A percentile compares a stretch with the other conserved stretches of the same genome.
Conservation (phyloP, 2,329 filamentous ascomycete genomes). For the Pseudocercospora ulei region DNA sequence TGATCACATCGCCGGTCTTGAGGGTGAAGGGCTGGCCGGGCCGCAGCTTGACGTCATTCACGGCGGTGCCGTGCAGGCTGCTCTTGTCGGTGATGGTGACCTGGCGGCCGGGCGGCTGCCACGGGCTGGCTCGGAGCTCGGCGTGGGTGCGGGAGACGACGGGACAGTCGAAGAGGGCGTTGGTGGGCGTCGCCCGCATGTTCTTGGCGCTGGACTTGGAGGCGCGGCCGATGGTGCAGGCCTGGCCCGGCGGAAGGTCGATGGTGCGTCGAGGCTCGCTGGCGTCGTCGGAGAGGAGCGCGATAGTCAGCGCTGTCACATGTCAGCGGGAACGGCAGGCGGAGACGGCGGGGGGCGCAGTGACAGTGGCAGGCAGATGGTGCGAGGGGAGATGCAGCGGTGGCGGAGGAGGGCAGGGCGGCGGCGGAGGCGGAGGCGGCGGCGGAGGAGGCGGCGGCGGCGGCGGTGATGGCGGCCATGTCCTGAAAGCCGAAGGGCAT, state of each 20-base stretch:
- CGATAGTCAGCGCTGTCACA: conserved; percentile 19
- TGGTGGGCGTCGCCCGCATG: conserved; percentile 23
- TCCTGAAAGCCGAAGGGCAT: conserved; percentile 7
- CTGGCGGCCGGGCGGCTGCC: conserved; percentile 12
- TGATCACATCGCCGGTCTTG: conserved; percentile 28
- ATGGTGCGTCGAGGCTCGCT: conserved; percentile 21
- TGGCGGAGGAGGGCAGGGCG: conserved; percentile 2
- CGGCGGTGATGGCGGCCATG: conserved; percentile 8
- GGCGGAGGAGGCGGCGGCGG: conserved; percentile 9
- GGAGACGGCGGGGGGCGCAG: background rate
- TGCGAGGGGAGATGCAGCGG: background rate
- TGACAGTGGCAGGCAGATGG: background rate
- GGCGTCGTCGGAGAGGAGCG: conserved; percentile 16
- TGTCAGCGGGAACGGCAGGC: conserved; percentile 10
- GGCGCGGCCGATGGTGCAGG: conserved; percentile 38
- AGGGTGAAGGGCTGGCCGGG: conserved; percentile 19
- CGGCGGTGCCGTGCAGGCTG: conserved; percentile 33
- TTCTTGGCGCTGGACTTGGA: conserved; percentile 37
- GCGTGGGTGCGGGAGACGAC: conserved; percentile 35
- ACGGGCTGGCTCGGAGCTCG: conserved; percentile 21
- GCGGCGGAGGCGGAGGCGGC: conserved; percentile 7
- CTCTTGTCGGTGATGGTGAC: conserved; percentile 30
- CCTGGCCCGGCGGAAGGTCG: conserved; percentile 17
- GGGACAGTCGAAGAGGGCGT: conserved; percentile 34
- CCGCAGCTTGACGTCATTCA: conserved; percentile 30